phyloP scores from a whole-genome alignment of 2,329 filamentous ascomycete genomes.

The Aspergillus tamarii region DNA sequence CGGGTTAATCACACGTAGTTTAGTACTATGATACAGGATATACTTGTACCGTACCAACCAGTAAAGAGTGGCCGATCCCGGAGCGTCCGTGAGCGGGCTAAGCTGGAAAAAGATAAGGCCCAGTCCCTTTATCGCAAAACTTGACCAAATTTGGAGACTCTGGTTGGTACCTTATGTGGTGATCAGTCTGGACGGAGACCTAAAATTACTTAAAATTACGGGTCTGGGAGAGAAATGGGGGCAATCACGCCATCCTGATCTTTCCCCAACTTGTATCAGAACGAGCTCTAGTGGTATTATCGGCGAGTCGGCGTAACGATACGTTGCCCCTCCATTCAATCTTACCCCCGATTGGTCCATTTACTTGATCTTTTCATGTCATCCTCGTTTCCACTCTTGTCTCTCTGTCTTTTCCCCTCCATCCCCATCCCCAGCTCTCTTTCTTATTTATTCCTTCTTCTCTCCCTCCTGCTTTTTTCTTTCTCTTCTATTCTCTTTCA shows the following conservation, averaged over 20 bases:
- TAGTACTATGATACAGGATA: neutral
- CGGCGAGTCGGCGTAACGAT: neutral
- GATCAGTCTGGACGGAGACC: neutral
- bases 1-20: neutral
- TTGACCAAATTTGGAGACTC: neutral
- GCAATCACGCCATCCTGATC: constrained; percentile 10
- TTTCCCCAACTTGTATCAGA: constrained; percentile 1
- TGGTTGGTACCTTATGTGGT: neutral
- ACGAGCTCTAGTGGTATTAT: neutral
- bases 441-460: constrained; percentile 14
- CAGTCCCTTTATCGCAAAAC: neutral
- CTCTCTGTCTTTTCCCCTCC: constrained; percentile 12
- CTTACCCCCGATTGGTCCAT: neutral
- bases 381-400: neutral
- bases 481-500: constrained; percentile 21
- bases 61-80: constrained; percentile 7
- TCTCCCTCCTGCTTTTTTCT: constrained; percentile 7
- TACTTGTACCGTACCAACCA: constrained; percentile 1
- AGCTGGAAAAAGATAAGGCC: neutral
- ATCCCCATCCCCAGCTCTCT: constrained; percentile 9
- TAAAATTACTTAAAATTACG: constrained; percentile 6
- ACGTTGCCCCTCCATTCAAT: constrained; percentile 1
- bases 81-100: neutral
- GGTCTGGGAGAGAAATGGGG: neutral
- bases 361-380: constrained; percentile 9